Evolutionary conservation across 129 eudicot genomes (phyloP).

Genomic region (Erigeron canadensis): DNA sequence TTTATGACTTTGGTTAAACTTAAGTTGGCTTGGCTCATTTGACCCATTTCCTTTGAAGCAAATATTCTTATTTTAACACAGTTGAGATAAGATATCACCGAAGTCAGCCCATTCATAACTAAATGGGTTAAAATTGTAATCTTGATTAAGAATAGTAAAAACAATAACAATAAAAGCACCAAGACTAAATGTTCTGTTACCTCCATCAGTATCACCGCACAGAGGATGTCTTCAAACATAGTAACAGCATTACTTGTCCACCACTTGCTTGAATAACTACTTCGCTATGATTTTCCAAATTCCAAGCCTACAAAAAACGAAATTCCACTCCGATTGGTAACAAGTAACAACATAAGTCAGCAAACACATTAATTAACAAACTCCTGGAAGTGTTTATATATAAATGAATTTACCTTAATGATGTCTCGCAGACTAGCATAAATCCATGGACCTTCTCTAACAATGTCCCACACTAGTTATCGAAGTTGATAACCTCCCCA

Average conservation of each 20-base stretch:
- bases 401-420: conserved; percentile 44
- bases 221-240: conserved; percentile 46
- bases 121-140: not conserved
- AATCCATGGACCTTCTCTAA: conserved; percentile 63
- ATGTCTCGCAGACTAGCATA: conserved; percentile 59
- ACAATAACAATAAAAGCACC: not conserved
- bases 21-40: not conserved
- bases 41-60: not conserved
- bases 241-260: conserved; percentile 57
- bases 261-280: conserved; percentile 39
- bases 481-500: conserved; percentile 33
- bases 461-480: conserved; percentile 46
- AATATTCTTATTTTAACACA: not conserved
- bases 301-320: conserved; percentile 50
- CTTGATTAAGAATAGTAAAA: no score
- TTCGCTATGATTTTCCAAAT: conserved; percentile 45
- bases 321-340: not conserved
- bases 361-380: not conserved
- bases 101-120: not conserved
- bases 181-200: conserved; percentile 25
- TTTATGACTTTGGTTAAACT: no score
- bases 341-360: not conserved
- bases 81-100: not conserved
- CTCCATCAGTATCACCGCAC: conserved; percentile 66
- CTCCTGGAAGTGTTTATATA: not conserved